These are phyloP conservation scores for Ormosia emarginata DNA, from an alignment of 306 rosid species.

Conservation along the genomic window DNA sequence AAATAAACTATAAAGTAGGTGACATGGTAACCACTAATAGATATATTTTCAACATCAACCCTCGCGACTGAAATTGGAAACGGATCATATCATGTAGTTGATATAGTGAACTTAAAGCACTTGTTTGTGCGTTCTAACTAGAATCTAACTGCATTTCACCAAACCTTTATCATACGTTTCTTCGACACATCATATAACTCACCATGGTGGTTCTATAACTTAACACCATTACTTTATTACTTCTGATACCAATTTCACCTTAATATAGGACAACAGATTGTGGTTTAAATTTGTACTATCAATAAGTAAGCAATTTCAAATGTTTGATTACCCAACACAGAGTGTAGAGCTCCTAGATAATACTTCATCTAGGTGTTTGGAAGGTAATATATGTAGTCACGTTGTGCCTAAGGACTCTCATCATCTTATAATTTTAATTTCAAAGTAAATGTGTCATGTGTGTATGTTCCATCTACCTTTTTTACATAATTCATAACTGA, in stretches of 20 bases:
- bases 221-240: not conserved
- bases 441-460: not conserved
- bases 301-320: not conserved
- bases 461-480: not conserved
- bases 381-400: conserved; percentile 36
- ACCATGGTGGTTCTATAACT: not conserved
- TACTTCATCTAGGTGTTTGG: conserved; percentile 52
- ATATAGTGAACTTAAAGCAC: not conserved
- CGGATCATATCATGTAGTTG: not conserved
- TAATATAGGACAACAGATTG: not conserved
- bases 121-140: not conserved
- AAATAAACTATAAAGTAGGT: not conserved
- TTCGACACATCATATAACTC: not conserved
- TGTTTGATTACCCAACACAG: not conserved
- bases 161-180: not conserved
- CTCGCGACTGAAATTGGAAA: not conserved
- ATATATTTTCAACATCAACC: not conserved
- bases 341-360: too few species aligned
- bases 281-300: not conserved
- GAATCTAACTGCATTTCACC: not conserved
- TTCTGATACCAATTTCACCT: not conserved
- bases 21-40: not conserved
- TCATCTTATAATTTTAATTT: not conserved
- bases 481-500: not conserved
- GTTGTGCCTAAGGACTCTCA: not conserved